A percentile compares a stretch with the other conserved stretches of the same genome.
Conservation (phyloP, 192 early-diverging fungal species). For the Backusella psychrophila region DNA sequence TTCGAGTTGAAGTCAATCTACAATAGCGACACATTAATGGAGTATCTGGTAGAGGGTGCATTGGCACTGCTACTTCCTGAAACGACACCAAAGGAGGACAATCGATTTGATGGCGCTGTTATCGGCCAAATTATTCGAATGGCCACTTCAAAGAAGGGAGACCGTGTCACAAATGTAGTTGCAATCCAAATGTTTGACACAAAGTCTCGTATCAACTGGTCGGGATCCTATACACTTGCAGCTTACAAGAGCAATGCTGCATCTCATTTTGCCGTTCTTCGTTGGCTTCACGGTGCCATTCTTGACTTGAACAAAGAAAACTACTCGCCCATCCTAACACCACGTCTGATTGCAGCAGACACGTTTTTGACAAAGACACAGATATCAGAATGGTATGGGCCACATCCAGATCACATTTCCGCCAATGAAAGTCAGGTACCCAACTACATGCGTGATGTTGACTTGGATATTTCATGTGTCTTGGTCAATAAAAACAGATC, state of each 20-base stretch:
- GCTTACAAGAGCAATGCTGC: background rate
- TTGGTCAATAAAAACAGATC: background rate
- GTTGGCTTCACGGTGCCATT: conserved; percentile 1
- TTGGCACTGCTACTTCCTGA: background rate
- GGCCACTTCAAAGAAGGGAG: background rate
- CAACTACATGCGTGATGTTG: background rate
- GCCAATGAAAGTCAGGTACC: background rate
- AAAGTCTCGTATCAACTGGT: background rate
- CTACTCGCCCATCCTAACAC: background rate
- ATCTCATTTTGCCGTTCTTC: background rate
- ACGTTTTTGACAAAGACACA: background rate
- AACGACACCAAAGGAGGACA: background rate
- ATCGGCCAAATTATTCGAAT: background rate
- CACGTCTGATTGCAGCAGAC: background rate
- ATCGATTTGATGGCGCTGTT: background rate
- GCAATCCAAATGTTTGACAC: background rate
- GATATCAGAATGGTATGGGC: background rate
- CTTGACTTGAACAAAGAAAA: background rate
- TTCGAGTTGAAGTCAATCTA: background rate
- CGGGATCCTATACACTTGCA: background rate
- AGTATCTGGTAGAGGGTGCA: background rate
- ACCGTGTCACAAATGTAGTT: background rate
- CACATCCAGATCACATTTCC: background rate
- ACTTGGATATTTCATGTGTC: conserved; percentile 13
- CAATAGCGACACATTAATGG: background rate